phyloP scores from a whole-genome alignment of 352 stramenopile genomes.

The Globisporangium sylvaticum region DNA sequence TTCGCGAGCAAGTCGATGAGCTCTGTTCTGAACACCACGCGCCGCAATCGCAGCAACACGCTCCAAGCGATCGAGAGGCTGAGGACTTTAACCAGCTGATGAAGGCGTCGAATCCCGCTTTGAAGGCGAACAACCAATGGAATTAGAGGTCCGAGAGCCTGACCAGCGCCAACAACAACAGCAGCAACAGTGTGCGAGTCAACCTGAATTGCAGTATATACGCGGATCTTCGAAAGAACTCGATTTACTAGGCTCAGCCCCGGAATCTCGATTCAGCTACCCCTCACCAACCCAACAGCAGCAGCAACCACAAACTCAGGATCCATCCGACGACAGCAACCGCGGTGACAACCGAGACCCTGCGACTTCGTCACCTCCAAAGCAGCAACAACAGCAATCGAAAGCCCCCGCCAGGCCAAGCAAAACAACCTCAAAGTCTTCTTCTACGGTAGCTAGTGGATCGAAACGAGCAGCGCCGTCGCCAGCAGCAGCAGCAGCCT shows the following conservation, averaged over 20 bases:
- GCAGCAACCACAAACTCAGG: not conserved
- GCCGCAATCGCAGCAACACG: not conserved
- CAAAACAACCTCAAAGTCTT: not conserved
- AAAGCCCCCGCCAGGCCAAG: not conserved
- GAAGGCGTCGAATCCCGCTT: not conserved
- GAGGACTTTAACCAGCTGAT: not conserved
- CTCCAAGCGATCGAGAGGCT: not conserved
- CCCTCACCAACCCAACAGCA: too few relatives aligned
- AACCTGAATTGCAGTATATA: too few relatives aligned
- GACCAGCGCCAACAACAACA: not conserved
- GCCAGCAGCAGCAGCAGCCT: not conserved
- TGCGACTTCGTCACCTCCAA: not conserved
- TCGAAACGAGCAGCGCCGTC: not conserved
- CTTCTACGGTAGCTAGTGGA: not conserved
- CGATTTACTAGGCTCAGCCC: too few relatives aligned
- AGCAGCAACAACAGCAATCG: not conserved
- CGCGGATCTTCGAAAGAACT: too few relatives aligned
- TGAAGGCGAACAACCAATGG: not conserved
- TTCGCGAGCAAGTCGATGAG: not conserved
- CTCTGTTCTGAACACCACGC: not conserved
- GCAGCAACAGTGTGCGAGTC: not conserved
- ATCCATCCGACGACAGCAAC: not conserved
- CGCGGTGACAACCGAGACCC: not conserved
- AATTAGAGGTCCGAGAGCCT: not conserved
- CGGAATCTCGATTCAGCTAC: too few relatives aligned